Percentiles rank a stretch among this genome's conserved stretches.
Evolutionary conservation across 345 rosid genomes (phyloP).

Genomic region (Kandelia obovata): DNA sequence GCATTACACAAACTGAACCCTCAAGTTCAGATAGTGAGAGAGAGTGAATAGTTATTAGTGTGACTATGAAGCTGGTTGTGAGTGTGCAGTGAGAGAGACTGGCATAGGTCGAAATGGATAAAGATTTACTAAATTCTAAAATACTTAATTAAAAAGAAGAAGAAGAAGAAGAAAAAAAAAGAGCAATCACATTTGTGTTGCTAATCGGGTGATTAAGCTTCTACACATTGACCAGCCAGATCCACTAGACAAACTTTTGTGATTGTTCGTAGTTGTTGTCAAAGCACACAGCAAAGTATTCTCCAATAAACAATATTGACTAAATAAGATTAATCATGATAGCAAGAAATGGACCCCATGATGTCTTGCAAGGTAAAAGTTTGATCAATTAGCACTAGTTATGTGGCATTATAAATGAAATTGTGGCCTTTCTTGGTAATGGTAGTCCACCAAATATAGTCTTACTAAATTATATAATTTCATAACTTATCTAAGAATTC

Average conservation of each 20-base stretch:
- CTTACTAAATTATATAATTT: no score
- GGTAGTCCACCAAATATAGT: no score
- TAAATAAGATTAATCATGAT: conserved; percentile 8
- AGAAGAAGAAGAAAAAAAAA: no score
- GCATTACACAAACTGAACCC: no score
- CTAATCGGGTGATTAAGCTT: neutral
- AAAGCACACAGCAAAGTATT: neutral
- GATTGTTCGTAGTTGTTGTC: conserved; percentile 1
- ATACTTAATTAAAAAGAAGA: neutral
- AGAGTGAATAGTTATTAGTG: no score
- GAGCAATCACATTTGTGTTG: neutral
- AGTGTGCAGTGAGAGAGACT: no score
- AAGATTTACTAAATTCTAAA: no score
- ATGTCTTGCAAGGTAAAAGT: neutral
- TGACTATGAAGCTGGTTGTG: no score
- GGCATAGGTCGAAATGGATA: no score
- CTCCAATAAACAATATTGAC: neutral
- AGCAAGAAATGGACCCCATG: neutral
- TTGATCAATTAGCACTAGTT: neutral
- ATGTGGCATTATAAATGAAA: neutral
- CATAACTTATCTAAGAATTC: no score
- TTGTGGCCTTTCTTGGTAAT: no score
- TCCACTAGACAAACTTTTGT: neutral
- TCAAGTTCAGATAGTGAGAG: no score
- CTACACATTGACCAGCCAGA: neutral